These are phyloP conservation scores for Boletus pseudopeckii DNA, from an alignment of 768 basidiomycete species.

Conservation along the genomic window DNA sequence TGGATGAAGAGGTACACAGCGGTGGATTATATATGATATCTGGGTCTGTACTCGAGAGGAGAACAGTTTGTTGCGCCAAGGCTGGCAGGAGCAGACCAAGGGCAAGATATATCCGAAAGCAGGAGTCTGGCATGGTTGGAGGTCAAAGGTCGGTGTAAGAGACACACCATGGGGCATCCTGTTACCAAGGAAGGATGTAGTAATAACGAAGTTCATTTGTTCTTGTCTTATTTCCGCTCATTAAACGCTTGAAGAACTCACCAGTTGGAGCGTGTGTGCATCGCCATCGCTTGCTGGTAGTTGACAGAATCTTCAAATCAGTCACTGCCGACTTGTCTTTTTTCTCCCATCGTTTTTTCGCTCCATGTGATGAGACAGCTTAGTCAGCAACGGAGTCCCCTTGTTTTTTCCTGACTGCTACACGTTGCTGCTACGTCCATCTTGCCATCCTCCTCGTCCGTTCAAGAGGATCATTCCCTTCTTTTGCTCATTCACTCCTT, in stretches of 20 bases:
- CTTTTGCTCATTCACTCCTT: conserved; percentile 25
- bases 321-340: too few species aligned
- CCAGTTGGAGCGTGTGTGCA: neutral
- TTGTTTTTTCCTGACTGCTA: neutral
- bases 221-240: conserved; percentile 11
- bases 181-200: conserved; percentile 6
- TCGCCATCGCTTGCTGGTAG: neutral
- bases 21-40: conserved; percentile 30
- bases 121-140: conserved; percentile 23
- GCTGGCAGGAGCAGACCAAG: conserved; percentile 8
- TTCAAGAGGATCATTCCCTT: conserved; percentile 10
- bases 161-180: neutral
- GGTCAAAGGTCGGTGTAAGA: conserved; percentile 1
- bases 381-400: conserved; percentile 4
- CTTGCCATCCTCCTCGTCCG: neutral
- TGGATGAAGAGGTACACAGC: conserved; percentile 15
- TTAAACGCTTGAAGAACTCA: neutral
- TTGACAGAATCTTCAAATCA: too few species aligned
- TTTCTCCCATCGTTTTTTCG: neutral
- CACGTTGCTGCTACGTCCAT: too few species aligned
- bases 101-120: conserved; percentile 13
- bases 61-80: conserved; percentile 22
- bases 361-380: neutral
- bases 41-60: conserved; percentile 19
- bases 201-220: conserved; percentile 1